Conservation (phyloP, 2,329 filamentous ascomycete species). For the Xylaria sp. region DNA sequence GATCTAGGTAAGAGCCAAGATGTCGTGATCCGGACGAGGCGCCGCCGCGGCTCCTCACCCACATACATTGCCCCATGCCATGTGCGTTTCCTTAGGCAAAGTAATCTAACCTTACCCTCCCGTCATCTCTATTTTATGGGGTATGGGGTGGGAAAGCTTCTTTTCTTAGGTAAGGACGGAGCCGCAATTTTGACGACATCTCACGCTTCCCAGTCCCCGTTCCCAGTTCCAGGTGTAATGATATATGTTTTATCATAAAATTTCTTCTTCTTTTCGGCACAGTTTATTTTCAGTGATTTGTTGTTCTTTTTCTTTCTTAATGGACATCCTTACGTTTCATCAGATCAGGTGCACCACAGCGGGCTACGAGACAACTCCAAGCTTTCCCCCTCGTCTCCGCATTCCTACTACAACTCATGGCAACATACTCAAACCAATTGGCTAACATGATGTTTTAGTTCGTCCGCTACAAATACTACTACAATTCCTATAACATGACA, state of each 20-base stretch:
- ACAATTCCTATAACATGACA: neutral
- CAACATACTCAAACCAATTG: neutral
- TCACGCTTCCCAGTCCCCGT: neutral
- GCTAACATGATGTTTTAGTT: neutral
- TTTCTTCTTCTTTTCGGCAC: neutral
- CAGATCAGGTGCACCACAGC: neutral
- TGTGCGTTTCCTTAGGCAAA: constrained; percentile 3
- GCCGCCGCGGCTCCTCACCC: neutral
- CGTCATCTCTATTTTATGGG: constrained; percentile 31
- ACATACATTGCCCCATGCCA: constrained; percentile 12
- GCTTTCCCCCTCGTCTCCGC: neutral
- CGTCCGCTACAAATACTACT: neutral
- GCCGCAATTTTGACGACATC: constrained; percentile 34
- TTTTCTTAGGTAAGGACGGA: constrained; percentile 34
- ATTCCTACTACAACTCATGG: no score
- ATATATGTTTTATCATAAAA: no score
- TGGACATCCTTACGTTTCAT: neutral
- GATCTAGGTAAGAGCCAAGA: constrained; percentile 21
- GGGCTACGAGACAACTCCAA: neutral
- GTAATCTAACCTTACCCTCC: constrained; percentile 28
- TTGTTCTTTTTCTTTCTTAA: neutral
- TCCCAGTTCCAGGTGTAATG: no score
- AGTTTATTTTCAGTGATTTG: neutral
- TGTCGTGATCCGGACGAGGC: constrained; percentile 18
- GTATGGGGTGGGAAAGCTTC: neutral